Conservation (phyloP, 805 yeast species). For the Saturnispora quitensis region DNA sequence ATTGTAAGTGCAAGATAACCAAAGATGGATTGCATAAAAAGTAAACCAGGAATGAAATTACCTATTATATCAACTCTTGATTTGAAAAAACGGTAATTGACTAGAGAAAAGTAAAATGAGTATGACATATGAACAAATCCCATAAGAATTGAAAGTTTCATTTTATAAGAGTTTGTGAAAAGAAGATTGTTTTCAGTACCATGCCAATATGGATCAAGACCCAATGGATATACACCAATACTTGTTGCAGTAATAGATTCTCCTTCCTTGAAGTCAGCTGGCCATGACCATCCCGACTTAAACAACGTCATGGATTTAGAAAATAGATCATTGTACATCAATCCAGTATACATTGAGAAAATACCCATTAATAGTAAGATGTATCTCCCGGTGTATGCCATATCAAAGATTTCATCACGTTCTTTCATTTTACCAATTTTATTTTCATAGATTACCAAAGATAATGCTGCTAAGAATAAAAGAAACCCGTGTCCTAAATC, state of each 20-base stretch:
- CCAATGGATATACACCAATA: conserved; percentile 48
- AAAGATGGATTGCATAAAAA: conserved; percentile 69
- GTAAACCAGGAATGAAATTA: conserved; percentile 62
- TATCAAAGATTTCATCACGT: conserved; percentile 66
- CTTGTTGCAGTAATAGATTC: conserved; percentile 39
- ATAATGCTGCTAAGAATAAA: conserved; percentile 44
- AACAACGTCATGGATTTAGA: conserved; percentile 63
- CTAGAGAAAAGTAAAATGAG: conserved; percentile 59
- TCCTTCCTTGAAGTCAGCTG: conserved; percentile 39
- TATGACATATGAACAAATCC: conserved; percentile 71
- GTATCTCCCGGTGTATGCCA: conserved; percentile 68
- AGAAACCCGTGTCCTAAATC: conserved; percentile 73
- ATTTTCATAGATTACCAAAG: conserved; percentile 47
- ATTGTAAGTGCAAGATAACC: conserved; percentile 62
- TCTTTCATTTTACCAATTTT: conserved; percentile 41
- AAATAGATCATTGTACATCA: conserved; percentile 63
- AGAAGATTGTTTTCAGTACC: conserved; percentile 66
- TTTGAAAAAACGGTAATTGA: conserved; percentile 48
- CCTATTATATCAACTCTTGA: conserved; percentile 60
- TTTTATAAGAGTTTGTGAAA: conserved; percentile 66
- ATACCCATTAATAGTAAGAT: conserved; percentile 61
- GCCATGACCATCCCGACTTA: conserved; percentile 65
- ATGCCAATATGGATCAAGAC: conserved; percentile 71
- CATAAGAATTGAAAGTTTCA: conserved; percentile 69
- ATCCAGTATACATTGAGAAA: conserved; percentile 68